These are phyloP conservation scores for Rhododendron ovatum DNA, from an alignment of 148 eudicot species.

Conservation along the genomic window DNA sequence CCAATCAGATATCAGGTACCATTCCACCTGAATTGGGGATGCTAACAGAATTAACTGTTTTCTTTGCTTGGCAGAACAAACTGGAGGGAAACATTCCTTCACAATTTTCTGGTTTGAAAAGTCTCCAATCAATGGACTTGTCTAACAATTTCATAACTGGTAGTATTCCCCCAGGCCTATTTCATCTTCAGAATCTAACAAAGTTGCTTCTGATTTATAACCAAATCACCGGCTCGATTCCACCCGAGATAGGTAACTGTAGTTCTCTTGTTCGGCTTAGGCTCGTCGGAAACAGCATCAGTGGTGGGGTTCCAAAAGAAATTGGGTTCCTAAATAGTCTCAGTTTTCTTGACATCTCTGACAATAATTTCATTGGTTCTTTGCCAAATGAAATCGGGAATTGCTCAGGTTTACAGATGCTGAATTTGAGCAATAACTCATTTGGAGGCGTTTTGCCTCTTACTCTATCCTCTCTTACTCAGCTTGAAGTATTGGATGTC, in stretches of 20 bases:
- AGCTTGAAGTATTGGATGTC: conserved; percentile 60
- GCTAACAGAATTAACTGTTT: conserved; percentile 44
- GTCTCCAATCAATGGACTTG: conserved; percentile 62
- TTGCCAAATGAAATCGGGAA: conserved; percentile 66
- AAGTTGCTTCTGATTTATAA: conserved; percentile 67
- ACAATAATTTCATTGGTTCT: conserved; percentile 49
- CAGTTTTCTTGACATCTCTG: conserved; percentile 67
- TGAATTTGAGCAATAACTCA: conserved; percentile 50
- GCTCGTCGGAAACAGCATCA: conserved; percentile 39
- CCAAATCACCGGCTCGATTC: conserved; percentile 66
- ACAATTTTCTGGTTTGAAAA: conserved; percentile 39
- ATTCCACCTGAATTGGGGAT: conserved; percentile 57
- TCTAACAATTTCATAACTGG: conserved; percentile 72
- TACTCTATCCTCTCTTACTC: conserved; percentile 50
- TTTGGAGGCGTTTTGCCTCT: conserved; percentile 46
- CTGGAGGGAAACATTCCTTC: conserved; percentile 71
- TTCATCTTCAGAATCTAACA: conserved; percentile 54
- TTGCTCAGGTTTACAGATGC: conserved; percentile 59
- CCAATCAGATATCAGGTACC: conserved; percentile 64
- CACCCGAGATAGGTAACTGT: conserved; percentile 24
- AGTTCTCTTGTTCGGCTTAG: conserved; percentile 18
- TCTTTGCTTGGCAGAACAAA: conserved; percentile 82
- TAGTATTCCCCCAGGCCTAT: conserved; percentile 45
- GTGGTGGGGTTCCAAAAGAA: conserved; percentile 53
- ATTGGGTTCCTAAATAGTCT: conserved; percentile 51